Conservation (phyloP, 2,329 filamentous ascomycete species). For the Scedosporium boydii region DNA sequence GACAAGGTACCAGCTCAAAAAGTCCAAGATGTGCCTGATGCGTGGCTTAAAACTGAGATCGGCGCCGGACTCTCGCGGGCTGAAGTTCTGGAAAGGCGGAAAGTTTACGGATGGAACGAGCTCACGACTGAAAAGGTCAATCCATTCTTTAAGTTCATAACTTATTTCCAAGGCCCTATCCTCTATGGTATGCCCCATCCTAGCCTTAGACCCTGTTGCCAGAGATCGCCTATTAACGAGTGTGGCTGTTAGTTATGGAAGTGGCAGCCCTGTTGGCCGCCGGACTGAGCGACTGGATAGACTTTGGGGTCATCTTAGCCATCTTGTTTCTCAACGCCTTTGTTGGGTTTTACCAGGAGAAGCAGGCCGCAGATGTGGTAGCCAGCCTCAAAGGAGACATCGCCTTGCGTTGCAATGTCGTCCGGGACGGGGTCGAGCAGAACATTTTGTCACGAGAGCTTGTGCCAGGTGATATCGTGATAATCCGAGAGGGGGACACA, state of each 20-base stretch:
- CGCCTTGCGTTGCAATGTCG: slow-evolving; percentile 60
- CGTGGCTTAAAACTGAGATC: slow-evolving; percentile 35
- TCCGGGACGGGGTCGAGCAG: slow-evolving; percentile 58
- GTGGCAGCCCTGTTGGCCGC: slow-evolving; percentile 63
- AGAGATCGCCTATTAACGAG: slow-evolving; percentile 3
- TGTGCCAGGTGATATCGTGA: slow-evolving; percentile 66
- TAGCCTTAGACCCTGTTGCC: neutral
- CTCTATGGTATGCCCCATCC: slow-evolving; percentile 55
- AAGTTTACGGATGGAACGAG: slow-evolving; percentile 62
- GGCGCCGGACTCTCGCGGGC: slow-evolving; percentile 47
- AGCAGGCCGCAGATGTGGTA: slow-evolving; percentile 70
- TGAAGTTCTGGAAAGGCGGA: slow-evolving; percentile 56
- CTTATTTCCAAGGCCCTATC: slow-evolving; percentile 68
- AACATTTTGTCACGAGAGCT: slow-evolving; percentile 66
- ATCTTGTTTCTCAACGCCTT: slow-evolving; percentile 67
- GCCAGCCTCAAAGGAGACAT: slow-evolving; percentile 69
- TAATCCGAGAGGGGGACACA: slow-evolving; percentile 63
- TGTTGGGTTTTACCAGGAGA: slow-evolving; percentile 75
- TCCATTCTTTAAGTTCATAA: slow-evolving; percentile 63
- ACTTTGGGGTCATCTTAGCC: slow-evolving; percentile 64
- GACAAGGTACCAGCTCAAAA: too few relatives aligned
- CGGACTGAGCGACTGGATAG: slow-evolving; percentile 67
- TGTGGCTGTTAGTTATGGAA: slow-evolving; percentile 52
- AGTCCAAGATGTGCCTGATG: neutral
- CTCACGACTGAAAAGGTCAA: slow-evolving; percentile 34